Percentiles rank a stretch among this genome's conserved stretches.
These are phyloP conservation scores for Tolypocladium endophyticum DNA, from an alignment of 2,329 filamentous ascomycete genomes.

Conservation along the genomic window DNA sequence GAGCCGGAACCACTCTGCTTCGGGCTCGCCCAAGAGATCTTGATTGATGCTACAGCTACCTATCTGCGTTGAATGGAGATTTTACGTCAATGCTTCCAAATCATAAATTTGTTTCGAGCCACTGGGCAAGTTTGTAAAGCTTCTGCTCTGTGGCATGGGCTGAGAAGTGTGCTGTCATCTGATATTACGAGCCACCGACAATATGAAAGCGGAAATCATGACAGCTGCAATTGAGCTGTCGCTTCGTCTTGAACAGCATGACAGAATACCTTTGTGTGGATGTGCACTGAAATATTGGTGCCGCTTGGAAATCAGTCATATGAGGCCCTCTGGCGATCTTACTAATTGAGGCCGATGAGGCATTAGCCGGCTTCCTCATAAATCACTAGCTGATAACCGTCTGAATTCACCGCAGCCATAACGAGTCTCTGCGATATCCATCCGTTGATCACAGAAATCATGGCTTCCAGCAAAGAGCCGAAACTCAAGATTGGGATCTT, in stretches of 20 bases:
- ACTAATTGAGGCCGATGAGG: background rate
- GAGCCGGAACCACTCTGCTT: background rate
- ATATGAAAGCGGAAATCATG: background rate
- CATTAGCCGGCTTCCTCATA: background rate
- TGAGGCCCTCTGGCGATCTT: background rate
- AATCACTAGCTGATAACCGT: no score
- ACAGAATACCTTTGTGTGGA: background rate
- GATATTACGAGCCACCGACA: background rate
- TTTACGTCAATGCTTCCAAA: background rate
- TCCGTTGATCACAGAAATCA: background rate
- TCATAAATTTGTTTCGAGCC: background rate
- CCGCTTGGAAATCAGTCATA: background rate
- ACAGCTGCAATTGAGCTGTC: background rate
- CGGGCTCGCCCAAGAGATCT: background rate
- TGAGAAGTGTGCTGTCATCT: background rate
- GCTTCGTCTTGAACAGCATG: no score
- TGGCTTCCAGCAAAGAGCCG: background rate
- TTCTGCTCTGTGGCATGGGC: background rate
- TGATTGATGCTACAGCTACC: background rate
- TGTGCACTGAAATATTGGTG: background rate
- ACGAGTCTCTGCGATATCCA: background rate
- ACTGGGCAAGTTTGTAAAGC: background rate
- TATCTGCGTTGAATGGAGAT: background rate
- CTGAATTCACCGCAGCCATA: background rate
- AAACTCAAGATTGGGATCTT: constrained; percentile 33